Percentiles rank a stretch among this genome's conserved stretches.
phyloP scores from a whole-genome alignment of 1,284 basidiomycete species.

The Lentinula novae-zelandiae region DNA sequence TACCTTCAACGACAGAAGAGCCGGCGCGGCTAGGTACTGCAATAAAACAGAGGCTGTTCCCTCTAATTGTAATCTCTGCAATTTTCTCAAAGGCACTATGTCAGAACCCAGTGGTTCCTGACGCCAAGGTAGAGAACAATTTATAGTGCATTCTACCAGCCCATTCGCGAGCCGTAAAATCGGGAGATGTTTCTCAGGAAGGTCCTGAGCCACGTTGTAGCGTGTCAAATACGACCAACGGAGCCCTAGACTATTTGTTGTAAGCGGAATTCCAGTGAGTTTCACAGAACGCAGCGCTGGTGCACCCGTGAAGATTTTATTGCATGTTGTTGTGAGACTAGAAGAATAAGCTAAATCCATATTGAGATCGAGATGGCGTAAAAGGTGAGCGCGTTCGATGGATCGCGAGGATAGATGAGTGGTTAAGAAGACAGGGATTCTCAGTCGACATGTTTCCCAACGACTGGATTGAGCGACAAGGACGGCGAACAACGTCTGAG shows the following conservation, averaged over 20 bases:
- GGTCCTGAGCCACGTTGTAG: background rate
- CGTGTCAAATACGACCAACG: background rate
- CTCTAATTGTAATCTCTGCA: background rate
- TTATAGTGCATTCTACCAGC: background rate
- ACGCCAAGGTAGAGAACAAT: background rate
- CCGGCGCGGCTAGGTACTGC: background rate
- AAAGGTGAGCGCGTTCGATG: background rate
- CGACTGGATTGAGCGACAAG: background rate
- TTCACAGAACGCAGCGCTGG: background rate
- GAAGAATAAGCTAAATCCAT: background rate
- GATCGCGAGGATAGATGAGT: background rate
- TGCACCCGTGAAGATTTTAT: background rate
- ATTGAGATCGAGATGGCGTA: background rate
- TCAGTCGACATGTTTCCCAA: constrained; percentile 1
- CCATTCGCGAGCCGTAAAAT: background rate
- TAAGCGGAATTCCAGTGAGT: background rate
- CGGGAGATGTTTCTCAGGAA: background rate
- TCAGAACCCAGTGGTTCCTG: background rate
- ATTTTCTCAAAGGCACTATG: background rate
- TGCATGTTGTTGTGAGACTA: background rate
- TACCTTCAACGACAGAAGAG: background rate
- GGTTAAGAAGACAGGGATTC: background rate
- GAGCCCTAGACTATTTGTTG: background rate
- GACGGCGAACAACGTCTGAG: background rate
- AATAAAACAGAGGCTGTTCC: background rate